phyloP scores from a whole-genome alignment of 2,329 filamentous ascomycete species.

The Remersonia thermophila region DNA sequence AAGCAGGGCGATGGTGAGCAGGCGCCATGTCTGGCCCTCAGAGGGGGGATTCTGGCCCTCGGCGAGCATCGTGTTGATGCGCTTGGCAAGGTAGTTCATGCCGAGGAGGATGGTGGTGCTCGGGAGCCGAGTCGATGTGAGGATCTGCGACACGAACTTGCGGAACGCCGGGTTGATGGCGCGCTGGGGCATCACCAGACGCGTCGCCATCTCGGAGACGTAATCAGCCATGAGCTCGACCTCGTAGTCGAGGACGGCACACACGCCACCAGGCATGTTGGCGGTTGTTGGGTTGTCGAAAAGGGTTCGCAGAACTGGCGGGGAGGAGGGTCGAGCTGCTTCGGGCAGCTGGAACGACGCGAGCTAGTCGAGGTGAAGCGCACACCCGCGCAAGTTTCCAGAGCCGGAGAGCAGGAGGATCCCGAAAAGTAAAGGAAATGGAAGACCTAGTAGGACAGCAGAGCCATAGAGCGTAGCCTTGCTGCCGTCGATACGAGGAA shows the following conservation, averaged over 20 bases:
- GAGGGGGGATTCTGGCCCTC: slow-evolving; percentile 42
- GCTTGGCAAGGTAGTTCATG: slow-evolving; percentile 76
- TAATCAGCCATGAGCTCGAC: slow-evolving; percentile 95
- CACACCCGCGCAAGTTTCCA: slow-evolving; percentile 16
- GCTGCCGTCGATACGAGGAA: slow-evolving; percentile 4
- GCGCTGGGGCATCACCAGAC: slow-evolving; percentile 41
- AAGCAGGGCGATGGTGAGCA: slow-evolving; percentile 73
- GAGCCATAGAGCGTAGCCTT: slow-evolving; percentile 25
- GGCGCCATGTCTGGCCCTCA: slow-evolving; percentile 69
- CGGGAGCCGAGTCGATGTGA: slow-evolving; percentile 79
- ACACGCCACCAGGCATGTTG: slow-evolving; percentile 70
- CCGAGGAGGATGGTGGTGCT: slow-evolving; percentile 84
- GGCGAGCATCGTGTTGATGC: slow-evolving; percentile 62
- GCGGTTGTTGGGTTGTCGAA: slow-evolving; percentile 15
- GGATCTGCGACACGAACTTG: slow-evolving; percentile 83
- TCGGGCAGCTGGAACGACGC: slow-evolving; percentile 26
- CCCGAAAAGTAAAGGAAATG: slow-evolving; percentile 14
- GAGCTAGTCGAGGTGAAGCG: too few relatives aligned
- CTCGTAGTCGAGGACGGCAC: slow-evolving; percentile 89
- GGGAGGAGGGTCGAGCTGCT: slow-evolving; percentile 24
- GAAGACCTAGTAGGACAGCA: slow-evolving; percentile 24
- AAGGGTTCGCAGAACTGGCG: slow-evolving; percentile 11
- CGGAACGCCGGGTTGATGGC: slow-evolving; percentile 60
- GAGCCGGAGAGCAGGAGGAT: slow-evolving; percentile 26
- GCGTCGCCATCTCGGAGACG: slow-evolving; percentile 73